These are phyloP conservation scores for Cercospora berteroae DNA, from an alignment of 2,329 filamentous ascomycete species.

Conservation along the genomic window DNA sequence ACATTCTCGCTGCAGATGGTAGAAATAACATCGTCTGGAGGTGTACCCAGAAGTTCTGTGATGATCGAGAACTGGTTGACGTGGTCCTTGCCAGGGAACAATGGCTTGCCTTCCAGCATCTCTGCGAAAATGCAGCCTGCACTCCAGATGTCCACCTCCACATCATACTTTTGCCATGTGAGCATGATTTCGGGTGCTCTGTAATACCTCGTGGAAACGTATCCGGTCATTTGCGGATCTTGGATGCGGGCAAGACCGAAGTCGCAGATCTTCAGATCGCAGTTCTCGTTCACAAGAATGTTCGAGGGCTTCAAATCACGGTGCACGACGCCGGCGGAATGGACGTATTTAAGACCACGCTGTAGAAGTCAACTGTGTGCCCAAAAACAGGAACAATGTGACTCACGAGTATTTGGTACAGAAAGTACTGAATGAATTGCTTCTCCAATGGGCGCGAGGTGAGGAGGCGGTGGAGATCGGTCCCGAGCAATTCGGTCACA, in stretches of 20 bases:
- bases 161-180: slow-evolving; percentile 99
- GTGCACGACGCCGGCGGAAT: slow-evolving; percentile 96
- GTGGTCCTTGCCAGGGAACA: slow-evolving; percentile 98
- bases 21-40: slow-evolving; percentile 96
- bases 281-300: slow-evolving; percentile 99
- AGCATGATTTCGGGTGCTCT: slow-evolving; percentile 99
- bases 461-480: slow-evolving; percentile 90
- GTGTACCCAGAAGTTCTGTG: slow-evolving; percentile 92
- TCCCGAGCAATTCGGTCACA: slow-evolving; percentile 94
- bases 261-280: slow-evolving; percentile 98
- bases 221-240: slow-evolving; percentile 99
- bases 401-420: slow-evolving; percentile 95
- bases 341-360: slow-evolving; percentile 98
- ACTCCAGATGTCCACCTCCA: slow-evolving; percentile 99
- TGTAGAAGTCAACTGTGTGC: slow-evolving; percentile 41
- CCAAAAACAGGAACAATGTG: background rate
- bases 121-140: slow-evolving; percentile 98
- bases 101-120: slow-evolving; percentile 96
- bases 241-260: slow-evolving; percentile 97
- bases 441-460: slow-evolving; percentile 96
- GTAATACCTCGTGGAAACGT: slow-evolving; percentile 98
- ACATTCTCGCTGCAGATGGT: slow-evolving; percentile 94
- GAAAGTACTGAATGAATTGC: slow-evolving; percentile 99
- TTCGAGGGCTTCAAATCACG: slow-evolving; percentile 98
- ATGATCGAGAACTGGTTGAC: slow-evolving; percentile 99